These are phyloP conservation scores for Aristolochia californica DNA, from an alignment of 164 flowering plant species.

Conservation along the genomic window DNA sequence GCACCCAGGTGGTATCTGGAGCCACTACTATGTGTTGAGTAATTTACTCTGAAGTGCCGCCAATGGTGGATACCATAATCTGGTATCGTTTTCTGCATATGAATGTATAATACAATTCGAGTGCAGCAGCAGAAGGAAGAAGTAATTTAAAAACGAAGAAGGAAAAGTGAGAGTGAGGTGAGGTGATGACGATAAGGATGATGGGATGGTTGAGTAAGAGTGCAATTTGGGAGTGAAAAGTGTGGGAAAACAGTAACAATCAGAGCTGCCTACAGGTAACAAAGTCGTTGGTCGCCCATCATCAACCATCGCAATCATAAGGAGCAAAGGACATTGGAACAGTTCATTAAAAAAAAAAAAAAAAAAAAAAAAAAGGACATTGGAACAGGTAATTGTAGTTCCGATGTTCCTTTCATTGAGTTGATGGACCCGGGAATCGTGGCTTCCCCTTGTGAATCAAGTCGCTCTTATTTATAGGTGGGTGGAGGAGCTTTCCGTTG, in stretches of 20 bases:
- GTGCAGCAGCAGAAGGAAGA: neutral
- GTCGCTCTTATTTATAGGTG: conserved; percentile 38
- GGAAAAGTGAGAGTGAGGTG: neutral
- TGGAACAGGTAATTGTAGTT: conserved; percentile 36
- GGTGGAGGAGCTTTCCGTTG: conserved; percentile 30
- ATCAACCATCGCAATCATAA: conserved; percentile 21
- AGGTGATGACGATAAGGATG: conserved; percentile 38
- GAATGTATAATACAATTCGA: neutral
- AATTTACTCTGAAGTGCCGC: too few species aligned
- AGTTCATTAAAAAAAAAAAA: too few species aligned
- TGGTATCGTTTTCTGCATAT: too few species aligned
- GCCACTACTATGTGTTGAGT: too few species aligned
- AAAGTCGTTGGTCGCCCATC: conserved; percentile 13
- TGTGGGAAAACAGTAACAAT: conserved; percentile 1
- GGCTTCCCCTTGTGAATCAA: conserved; percentile 4
- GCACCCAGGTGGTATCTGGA: too few species aligned
- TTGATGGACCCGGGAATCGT: conserved; percentile 23
- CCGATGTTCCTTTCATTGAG: conserved; percentile 42
- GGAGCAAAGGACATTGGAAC: too few species aligned
- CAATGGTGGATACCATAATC: too few species aligned
- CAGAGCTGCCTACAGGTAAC: neutral
- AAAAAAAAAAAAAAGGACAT: too few species aligned
- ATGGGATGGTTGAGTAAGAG: conserved; percentile 43
- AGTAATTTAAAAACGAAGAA: neutral
- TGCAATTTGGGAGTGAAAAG: conserved; percentile 15